Base-by-base conservation (phyloP, 2,329 filamentous ascomycete genomes). In the Coniochaeta sp. region DNA sequence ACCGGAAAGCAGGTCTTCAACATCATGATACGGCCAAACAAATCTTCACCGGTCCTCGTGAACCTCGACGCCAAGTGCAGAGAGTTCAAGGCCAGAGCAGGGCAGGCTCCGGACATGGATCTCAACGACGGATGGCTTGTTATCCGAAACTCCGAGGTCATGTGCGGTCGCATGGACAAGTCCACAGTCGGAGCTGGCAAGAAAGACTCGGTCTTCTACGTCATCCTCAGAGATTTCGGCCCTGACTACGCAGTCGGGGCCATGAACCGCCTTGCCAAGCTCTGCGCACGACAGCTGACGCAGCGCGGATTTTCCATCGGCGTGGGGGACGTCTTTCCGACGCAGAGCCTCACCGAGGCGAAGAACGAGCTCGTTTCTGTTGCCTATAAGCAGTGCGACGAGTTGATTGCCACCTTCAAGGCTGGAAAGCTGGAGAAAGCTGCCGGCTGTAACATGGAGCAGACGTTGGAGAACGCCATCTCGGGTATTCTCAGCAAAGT, bases 131-230 rank as follows among this genome's bases (percentile, higher is more conserved):
- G 89, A 8, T 98, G 91, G 83, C 80, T 99, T 10, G 91, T 96
- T 16, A 89, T 99, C 63, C 89, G 93, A 60, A 98, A 99, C 71
- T 98, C 93, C 0, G 93, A 97, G 72, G 87, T 98, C 63, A 96
- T 99, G 90, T 98, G 93, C 70, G 95, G 95, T 62, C 85, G 89
- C 62, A 97, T 98, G 92, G 95, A 99, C 78, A 99, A 99, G 75
- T 90, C 91, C 1, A 98, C 93, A 0, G 91, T 99, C n/a, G 95
- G 95, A 66, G 87, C 91, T 6, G 95, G 95, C 67, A 98, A 98
- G 79, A 99, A 99, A 71, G 93, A 96, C 72, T 97, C 93, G 0
- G 88, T 99, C 22, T 99, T 98, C 71, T 99, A 97, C 70, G 89
- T 98, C 60, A 93, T 99, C 70, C 85, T 98, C 67, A 85, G 95